A percentile compares a stretch with the other conserved stretches of the same genome.
phyloP scores from a whole-genome alignment of 129 eudicot genomes.

The Dittrichia graveolens region DNA sequence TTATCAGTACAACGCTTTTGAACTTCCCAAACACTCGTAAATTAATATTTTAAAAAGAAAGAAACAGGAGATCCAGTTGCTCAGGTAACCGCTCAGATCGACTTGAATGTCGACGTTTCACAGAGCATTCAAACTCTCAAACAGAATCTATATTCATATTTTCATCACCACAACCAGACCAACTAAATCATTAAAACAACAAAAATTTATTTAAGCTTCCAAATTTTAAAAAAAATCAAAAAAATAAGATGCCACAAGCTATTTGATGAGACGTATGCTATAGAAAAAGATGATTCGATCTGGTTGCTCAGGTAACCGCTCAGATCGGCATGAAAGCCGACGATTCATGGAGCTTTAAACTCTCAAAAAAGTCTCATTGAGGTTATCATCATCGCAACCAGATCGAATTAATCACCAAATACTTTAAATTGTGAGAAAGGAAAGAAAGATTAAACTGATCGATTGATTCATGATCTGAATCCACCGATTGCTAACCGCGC shows the following conservation, averaged over 20 bases:
- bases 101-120: constrained; percentile 37
- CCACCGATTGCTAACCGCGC: background rate
- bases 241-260: no score
- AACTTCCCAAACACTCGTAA: no score
- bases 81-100: constrained; percentile 46
- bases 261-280: no score
- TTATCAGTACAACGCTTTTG: no score
- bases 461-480: background rate
- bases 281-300: background rate
- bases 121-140: constrained; percentile 35
- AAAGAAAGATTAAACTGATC: no score
- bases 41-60: no score
- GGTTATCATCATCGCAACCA: constrained; percentile 35
- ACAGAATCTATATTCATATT: background rate
- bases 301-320: constrained; percentile 42
- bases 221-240: no score
- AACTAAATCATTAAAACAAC: background rate
- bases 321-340: constrained; percentile 37
- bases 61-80: background rate
- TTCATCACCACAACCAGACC: constrained; percentile 32
- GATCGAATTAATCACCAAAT: constrained; percentile 9
- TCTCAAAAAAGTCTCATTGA: constrained; percentile 20
- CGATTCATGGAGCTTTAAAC: constrained; percentile 35
- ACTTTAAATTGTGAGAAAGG: background rate
- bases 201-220: no score